Evolutionary conservation across 805 yeast species (phyloP).

Genomic region (Pichia rugopelliculosa): DNA sequence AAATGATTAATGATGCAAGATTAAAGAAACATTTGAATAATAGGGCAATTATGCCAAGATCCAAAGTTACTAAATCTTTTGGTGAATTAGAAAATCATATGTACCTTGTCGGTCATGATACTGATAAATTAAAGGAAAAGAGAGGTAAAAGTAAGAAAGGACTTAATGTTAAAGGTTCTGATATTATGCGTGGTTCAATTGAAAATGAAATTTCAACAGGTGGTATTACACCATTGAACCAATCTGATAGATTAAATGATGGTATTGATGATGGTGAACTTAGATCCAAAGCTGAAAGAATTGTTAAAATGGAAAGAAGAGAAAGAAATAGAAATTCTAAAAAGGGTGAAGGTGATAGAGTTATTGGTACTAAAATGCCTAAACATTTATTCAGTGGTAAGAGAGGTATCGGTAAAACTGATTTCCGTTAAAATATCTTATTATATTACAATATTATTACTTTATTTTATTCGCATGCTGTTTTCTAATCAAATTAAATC

Average conservation of each 20-base stretch:
- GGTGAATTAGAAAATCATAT: slow-evolving; percentile 82
- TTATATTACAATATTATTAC: neutral
- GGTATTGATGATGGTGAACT: slow-evolving; percentile 79
- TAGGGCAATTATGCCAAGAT: slow-evolving; percentile 84
- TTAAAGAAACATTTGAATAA: slow-evolving; percentile 81
- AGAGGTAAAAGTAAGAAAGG: slow-evolving; percentile 15
- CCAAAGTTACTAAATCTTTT: slow-evolving; percentile 69
- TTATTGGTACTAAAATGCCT: slow-evolving; percentile 74
- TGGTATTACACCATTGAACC: slow-evolving; percentile 36
- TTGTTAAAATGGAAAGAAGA: slow-evolving; percentile 85
- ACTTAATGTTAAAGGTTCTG: slow-evolving; percentile 61
- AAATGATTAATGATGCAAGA: slow-evolving; percentile 84
- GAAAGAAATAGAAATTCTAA: slow-evolving; percentile 88
- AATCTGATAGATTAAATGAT: slow-evolving; percentile 75
- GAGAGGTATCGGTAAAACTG: slow-evolving; percentile 91
- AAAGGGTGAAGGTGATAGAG: slow-evolving; percentile 95
- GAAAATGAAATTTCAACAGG: slow-evolving; percentile 15
- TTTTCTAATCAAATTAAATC: neutral
- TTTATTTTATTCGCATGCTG: neutral
- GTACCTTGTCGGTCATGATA: slow-evolving; percentile 86
- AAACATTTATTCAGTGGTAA: slow-evolving; percentile 95
- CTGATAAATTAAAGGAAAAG: slow-evolving; percentile 49
- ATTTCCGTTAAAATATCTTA: slow-evolving; percentile 51
- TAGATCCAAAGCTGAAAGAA: slow-evolving; percentile 78
- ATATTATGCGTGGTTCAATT: slow-evolving; percentile 47